A percentile compares a stretch with the other conserved stretches of the same genome.
Conservation (phyloP, 129 eudicot genomes). For the sunflower (Helianthus annuus) region DNA sequence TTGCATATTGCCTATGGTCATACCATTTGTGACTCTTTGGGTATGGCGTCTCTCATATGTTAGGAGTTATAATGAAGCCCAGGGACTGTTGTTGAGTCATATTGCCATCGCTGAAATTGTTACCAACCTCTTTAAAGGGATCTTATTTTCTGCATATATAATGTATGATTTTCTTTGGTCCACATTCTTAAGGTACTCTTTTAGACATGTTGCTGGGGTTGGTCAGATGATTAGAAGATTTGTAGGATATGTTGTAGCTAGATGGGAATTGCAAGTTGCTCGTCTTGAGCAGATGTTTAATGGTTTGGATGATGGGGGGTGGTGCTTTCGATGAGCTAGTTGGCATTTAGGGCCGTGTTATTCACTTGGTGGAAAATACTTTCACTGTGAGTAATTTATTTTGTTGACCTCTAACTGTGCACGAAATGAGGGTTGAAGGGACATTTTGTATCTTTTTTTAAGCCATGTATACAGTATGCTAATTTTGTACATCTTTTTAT, state of each 20-base stretch:
- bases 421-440: not conserved
- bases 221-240: conserved; percentile 80
- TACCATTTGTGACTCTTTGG: conserved; percentile 92
- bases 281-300: conserved; percentile 96
- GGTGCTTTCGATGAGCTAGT: conserved; percentile 96
- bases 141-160: conserved; percentile 90
- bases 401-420: not conserved
- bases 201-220: conserved; percentile 82
- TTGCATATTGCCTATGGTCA: conserved; percentile 80
- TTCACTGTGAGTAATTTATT: conserved; percentile 65
- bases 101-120: conserved; percentile 62
- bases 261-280: conserved; percentile 98
- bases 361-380: conserved; percentile 95
- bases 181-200: conserved; percentile 83
- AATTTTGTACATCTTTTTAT: too few relatives aligned
- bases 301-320: conserved; percentile 95
- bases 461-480: too few relatives aligned
- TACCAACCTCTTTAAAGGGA: conserved; percentile 87
- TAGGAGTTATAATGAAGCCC: conserved; percentile 77
- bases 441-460: too few relatives aligned
- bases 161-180: conserved; percentile 89
- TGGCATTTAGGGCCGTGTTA: conserved; percentile 97
- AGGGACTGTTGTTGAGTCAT: conserved; percentile 70
- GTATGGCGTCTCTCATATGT: conserved; percentile 91
- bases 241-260: conserved; percentile 92